Percentiles rank a stretch among this genome's conserved stretches.
These are phyloP conservation scores for Pholiota microspora DNA, from an alignment of 768 basidiomycete genomes.

Conservation along the genomic window DNA sequence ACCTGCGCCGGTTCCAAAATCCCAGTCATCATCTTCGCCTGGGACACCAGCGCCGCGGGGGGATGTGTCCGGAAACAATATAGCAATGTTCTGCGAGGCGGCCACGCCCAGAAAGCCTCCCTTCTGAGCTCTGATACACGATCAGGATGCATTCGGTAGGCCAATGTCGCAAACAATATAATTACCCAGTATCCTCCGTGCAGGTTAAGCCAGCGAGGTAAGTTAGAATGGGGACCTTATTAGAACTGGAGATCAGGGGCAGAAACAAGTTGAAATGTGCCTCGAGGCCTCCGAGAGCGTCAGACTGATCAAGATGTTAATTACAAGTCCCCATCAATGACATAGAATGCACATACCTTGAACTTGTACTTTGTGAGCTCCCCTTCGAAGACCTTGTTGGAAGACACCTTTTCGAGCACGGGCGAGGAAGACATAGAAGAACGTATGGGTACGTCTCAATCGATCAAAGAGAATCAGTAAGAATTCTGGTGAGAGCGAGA, in stretches of 20 bases:
- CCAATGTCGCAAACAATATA: not conserved
- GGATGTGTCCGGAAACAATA: conserved; percentile 95
- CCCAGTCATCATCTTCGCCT: conserved; percentile 81
- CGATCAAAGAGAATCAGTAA: not conserved
- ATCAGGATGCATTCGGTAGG: not conserved
- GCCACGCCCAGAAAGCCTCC: conserved; percentile 90
- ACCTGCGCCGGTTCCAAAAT: conserved; percentile 93
- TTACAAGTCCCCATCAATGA: not conserved
- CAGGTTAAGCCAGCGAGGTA: conserved; percentile 91
- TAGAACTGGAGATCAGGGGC: conserved; percentile 52
- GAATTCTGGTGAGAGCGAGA: conserved; percentile 6
- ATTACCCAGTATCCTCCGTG: conserved; percentile 90
- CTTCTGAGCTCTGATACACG: conserved; percentile 72
- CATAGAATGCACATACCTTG: conserved; percentile 44
- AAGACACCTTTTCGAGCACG: conserved; percentile 64
- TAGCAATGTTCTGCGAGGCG: conserved; percentile 79
- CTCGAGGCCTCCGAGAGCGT: conserved; percentile 62
- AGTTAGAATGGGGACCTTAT: conserved; percentile 64
- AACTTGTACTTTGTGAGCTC: conserved; percentile 84
- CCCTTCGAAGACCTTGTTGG: conserved; percentile 80
- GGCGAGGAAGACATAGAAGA: conserved; percentile 9
- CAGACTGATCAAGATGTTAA: conserved; percentile 46
- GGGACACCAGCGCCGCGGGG: conserved; percentile 88
- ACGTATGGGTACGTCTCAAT: not conserved
- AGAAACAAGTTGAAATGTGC: conserved; percentile 90